A percentile compares a stretch with the other conserved stretches of the same genome.
These are phyloP conservation scores for Fusarium xyrophilum DNA, from an alignment of 2,329 filamentous ascomycete genomes.

Conservation along the genomic window DNA sequence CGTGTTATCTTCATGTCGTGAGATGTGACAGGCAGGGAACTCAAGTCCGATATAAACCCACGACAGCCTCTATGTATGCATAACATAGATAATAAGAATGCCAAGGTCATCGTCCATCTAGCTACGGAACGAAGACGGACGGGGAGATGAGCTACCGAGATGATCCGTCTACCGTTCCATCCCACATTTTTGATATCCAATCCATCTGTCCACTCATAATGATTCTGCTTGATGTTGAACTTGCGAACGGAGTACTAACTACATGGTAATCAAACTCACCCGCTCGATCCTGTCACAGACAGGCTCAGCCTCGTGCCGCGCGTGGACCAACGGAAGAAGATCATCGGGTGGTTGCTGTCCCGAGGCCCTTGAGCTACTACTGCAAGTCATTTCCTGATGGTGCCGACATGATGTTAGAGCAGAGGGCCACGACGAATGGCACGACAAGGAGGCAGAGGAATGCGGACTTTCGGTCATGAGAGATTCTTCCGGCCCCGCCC, in stretches of 20 bases:
- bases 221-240: conserved; percentile 1
- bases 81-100: neutral
- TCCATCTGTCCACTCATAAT: neutral
- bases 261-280: conserved; percentile 29
- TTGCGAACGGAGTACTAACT: neutral
- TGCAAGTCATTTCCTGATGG: conserved; percentile 37
- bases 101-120: neutral
- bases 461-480: conserved; percentile 6
- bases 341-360: conserved; percentile 4
- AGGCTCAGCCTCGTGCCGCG: conserved; percentile 30
- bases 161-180: neutral
- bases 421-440: conserved; percentile 6
- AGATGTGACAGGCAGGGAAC: conserved; percentile 3
- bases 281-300: conserved; percentile 9
- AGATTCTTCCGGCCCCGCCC: conserved; percentile 1
- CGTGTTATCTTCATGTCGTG: conserved; percentile 1
- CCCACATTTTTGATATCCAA: neutral
- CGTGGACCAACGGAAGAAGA: conserved; percentile 10
- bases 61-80: neutral
- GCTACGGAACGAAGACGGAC: neutral
- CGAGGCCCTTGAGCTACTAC: conserved; percentile 17
- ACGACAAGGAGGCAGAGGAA: neutral
- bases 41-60: neutral
- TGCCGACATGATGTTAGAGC: conserved; percentile 16
- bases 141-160: conserved; percentile 4